Conservation (phyloP, 2,329 filamentous ascomycete genomes). For the Calonectria pseudoturangicola region DNA sequence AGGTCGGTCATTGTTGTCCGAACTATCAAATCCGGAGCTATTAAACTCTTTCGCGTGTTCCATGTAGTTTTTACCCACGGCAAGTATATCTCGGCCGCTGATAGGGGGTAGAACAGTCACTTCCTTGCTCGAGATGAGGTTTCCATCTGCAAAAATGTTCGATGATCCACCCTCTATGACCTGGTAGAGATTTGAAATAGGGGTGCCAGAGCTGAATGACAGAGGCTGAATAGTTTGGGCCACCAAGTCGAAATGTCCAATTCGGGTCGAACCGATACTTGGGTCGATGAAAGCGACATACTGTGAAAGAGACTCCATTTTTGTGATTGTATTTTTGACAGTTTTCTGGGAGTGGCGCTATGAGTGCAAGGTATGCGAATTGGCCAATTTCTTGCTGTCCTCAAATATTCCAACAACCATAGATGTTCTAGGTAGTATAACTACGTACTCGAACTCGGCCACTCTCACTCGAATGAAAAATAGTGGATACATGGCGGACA, state of each 20-base stretch:
- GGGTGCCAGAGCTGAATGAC: slow-evolving; percentile 66
- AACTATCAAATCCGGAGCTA: slow-evolving; percentile 70
- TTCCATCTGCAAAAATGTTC: slow-evolving; percentile 58
- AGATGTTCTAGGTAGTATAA: neutral
- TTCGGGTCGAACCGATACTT: slow-evolving; percentile 26
- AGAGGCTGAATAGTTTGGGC: slow-evolving; percentile 61
- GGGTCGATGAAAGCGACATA: slow-evolving; percentile 37
- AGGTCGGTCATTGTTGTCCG: slow-evolving; percentile 71
- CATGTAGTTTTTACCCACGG: slow-evolving; percentile 74
- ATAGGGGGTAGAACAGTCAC: slow-evolving; percentile 69
- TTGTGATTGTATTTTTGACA: neutral
- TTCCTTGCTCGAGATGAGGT: slow-evolving; percentile 50
- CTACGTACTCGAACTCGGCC: neutral
- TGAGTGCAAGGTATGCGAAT: neutral
- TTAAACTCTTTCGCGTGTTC: slow-evolving; percentile 76
- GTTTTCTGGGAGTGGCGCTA: neutral
- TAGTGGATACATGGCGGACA: neutral
- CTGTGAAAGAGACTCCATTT: neutral
- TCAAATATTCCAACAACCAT: neutral
- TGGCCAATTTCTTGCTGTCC: neutral
- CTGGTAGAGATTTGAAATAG: slow-evolving; percentile 68
- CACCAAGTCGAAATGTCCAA: slow-evolving; percentile 36
- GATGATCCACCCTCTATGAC: slow-evolving; percentile 68
- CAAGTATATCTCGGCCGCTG: slow-evolving; percentile 69
- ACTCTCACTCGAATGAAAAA: neutral